Base-by-base conservation (phyloP, 2,329 filamentous ascomycete genomes). In the Cordyceps cicadae region DNA sequence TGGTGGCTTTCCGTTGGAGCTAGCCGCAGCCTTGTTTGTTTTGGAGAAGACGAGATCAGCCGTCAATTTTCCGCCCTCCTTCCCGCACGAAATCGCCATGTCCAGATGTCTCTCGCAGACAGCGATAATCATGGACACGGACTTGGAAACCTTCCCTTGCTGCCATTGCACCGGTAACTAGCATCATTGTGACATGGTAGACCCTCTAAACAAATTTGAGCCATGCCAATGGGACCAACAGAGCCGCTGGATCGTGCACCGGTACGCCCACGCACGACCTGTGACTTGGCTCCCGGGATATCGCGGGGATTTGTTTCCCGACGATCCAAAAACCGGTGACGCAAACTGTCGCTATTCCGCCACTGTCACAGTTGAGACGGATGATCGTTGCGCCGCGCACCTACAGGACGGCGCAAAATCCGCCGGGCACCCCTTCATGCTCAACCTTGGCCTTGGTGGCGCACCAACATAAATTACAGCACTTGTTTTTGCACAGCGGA, bases 401-500 rank as follows among this genome's bases (percentile, higher is more conserved):
- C 34, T 68, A 5, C 32, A 62, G 39, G 56, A 59, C 29, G 67
- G 68, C 53, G 53, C 45, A 7, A 68, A 70, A 43, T 60, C 43
- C 17, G 43, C 66, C 8, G 66, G 68, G 9, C 60, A 58, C 19
- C 70, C 71, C 46, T 70, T 70, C 48, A 32, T 39, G 41, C 62
- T 72, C 12, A 72, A 72, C 60, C 69, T 69, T 12, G 37, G 50
- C 2, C n/a, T 73, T 12, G 52, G 70, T 12, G 51, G 24, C 29
- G 71, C 62, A 52, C 60, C 15, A 70, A 67, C 49, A 67, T 73
- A 51, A 56, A 68, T 56, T 65, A 69, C 5, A 62, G 67, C 26
- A 70, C 67, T 1, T 57, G 65, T 12, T 73, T 71, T 54, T 72
- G 70, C 59, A 66, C 69, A 5, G 55, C 53, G 19, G 68, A 69